Evolutionary conservation across 176 grass and related monocot genomes (phyloP).

Genomic region (Triticum urartu): DNA sequence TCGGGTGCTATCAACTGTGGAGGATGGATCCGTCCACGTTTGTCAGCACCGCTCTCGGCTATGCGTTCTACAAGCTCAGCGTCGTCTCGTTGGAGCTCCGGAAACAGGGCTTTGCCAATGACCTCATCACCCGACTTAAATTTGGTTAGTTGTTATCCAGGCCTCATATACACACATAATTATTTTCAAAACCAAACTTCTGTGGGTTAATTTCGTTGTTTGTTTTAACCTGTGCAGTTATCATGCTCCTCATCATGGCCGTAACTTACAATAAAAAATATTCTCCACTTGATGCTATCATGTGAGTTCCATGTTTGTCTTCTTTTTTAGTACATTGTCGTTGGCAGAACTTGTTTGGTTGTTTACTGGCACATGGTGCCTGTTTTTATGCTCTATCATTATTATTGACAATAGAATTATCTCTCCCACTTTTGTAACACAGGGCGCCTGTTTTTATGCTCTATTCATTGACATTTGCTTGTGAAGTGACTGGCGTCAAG

Average conservation of each 20-base stretch:
- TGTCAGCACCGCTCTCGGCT: background rate
- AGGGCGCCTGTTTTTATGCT: background rate
- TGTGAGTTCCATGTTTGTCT: background rate
- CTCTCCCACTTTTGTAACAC: background rate
- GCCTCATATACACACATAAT: background rate
- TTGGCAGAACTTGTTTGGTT: background rate
- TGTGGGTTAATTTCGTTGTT: background rate
- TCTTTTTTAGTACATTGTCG: background rate
- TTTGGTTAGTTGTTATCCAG: background rate
- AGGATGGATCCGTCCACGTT: background rate
- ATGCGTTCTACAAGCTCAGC: slow-evolving; percentile 29
- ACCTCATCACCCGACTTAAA: slow-evolving; percentile 11
- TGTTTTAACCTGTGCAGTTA: background rate
- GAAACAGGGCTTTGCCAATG: background rate
- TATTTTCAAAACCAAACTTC: background rate
- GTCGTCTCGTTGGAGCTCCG: background rate
- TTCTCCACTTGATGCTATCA: background rate
- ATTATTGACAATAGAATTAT: background rate
- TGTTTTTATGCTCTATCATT: too few species aligned
- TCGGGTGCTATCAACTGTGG: slow-evolving; percentile 11
- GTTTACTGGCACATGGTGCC: too few species aligned
- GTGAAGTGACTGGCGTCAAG: background rate
- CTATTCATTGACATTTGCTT: background rate
- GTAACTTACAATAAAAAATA: background rate
- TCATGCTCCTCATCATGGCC: background rate